phyloP scores from a whole-genome alignment of 176 grass and related monocot species.

The Eleusine indica region DNA sequence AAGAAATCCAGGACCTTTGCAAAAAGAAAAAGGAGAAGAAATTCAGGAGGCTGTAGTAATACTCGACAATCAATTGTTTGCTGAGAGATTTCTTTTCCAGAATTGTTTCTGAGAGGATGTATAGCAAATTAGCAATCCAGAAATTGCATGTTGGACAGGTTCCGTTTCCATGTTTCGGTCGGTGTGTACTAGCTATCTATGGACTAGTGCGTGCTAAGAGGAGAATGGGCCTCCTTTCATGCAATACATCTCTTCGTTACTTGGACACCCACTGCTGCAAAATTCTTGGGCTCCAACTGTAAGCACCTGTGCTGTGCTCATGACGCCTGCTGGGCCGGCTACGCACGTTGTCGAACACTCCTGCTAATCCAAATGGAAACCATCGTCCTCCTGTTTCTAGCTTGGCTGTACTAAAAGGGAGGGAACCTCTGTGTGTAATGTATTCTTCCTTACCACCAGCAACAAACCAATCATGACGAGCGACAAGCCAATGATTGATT shows the following conservation, averaged over 20 bases:
- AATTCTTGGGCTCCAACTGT: not conserved
- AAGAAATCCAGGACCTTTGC: not conserved
- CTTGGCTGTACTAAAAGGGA: too few relatives aligned
- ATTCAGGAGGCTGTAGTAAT: not conserved
- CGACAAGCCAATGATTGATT: not conserved
- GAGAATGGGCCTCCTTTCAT: not conserved
- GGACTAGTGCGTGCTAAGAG: not conserved
- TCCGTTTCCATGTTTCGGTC: not conserved
- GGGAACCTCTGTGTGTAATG: too few relatives aligned
- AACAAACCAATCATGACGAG: conserved; percentile 11
- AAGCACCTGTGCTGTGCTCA: not conserved
- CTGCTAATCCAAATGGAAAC: conserved; percentile 22
- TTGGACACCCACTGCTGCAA: not conserved
- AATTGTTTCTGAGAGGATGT: too few relatives aligned
- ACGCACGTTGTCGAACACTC: not conserved
- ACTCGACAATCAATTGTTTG: not conserved
- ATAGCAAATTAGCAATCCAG: too few relatives aligned
- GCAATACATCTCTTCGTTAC: not conserved
- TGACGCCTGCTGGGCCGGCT: not conserved
- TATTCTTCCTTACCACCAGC: not conserved
- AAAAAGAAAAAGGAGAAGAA: not conserved
- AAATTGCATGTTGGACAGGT: not conserved
- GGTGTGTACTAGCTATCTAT: not conserved
- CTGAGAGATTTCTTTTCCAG: too few relatives aligned
- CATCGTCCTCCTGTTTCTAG: too few relatives aligned